Evolutionary conservation across 176 grass and related monocot genomes (phyloP).

Genomic region (Oryza coarctata): DNA sequence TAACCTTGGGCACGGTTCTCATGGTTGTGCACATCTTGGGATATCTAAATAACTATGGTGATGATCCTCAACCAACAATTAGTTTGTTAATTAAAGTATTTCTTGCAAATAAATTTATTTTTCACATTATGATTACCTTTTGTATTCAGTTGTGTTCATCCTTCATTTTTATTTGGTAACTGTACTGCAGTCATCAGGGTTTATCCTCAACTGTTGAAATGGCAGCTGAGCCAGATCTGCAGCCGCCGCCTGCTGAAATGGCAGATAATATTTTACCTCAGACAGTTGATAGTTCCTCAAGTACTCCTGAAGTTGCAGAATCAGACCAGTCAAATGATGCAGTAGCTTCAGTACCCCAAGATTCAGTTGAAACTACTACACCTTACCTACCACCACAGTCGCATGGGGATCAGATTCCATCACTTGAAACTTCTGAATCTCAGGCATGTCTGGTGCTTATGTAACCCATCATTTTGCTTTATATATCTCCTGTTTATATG

Average conservation of each 20-base stretch:
- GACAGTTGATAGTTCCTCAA: slow-evolving; percentile 22
- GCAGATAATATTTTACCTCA: slow-evolving; percentile 34
- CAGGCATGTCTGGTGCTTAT: slow-evolving; percentile 40
- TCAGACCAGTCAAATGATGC: slow-evolving; percentile 43
- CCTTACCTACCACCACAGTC: slow-evolving; percentile 45
- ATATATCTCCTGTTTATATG: slow-evolving; percentile 4
- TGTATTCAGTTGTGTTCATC: slow-evolving; percentile 3
- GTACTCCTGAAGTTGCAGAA: slow-evolving; percentile 21
- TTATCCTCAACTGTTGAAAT: slow-evolving; percentile 36
- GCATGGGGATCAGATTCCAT: slow-evolving; percentile 48
- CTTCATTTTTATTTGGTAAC: slow-evolving; percentile 39
- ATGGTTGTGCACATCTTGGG: not conserved
- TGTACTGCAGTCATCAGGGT: slow-evolving; percentile 44
- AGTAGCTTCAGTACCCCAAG: slow-evolving; percentile 28
- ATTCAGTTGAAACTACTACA: slow-evolving; percentile 39
- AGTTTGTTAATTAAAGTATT: slow-evolving; percentile 1
- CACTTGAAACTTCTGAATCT: slow-evolving; percentile 58
- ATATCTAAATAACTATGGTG: not conserved
- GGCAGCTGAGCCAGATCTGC: slow-evolving; percentile 16
- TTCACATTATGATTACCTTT: not conserved
- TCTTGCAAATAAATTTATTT: not conserved
- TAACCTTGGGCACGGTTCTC: not conserved
- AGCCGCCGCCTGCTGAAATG: slow-evolving; percentile 37
- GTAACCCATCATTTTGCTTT: not conserved
- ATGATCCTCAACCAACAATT: not conserved